Evolutionary conservation across 192 early-diverging fungal genomes (phyloP).

Genomic region (Linnemannia exigua): DNA sequence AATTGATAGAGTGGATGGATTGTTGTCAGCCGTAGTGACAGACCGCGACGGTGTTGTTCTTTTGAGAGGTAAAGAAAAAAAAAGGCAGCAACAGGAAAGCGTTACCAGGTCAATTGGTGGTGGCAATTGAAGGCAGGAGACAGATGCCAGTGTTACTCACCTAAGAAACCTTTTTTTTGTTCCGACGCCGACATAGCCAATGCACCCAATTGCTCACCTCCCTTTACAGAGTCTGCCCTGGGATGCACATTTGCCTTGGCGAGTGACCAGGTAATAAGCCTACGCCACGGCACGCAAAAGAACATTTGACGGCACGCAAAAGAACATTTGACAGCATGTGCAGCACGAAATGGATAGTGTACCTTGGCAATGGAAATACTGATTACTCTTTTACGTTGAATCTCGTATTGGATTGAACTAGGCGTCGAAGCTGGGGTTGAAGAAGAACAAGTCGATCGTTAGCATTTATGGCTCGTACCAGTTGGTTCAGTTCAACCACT

Average conservation of each 20-base stretch:
- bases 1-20: conserved; percentile 51
- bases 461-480: conserved; percentile 70
- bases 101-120: neutral
- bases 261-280: conserved; percentile 72
- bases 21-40: conserved; percentile 69
- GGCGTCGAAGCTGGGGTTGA: conserved; percentile 75
- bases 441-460: conserved; percentile 71
- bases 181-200: conserved; percentile 35
- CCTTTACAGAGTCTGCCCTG: conserved; percentile 65
- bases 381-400: neutral
- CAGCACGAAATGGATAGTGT: no score
- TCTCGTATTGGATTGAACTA: conserved; percentile 14
- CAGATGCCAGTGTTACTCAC: neutral
- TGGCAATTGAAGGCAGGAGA: neutral
- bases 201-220: conserved; percentile 56
- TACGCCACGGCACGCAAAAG: neutral
- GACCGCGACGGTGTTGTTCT: conserved; percentile 75
- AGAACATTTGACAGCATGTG: no score
- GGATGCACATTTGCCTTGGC: conserved; percentile 72
- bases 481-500: conserved; percentile 73
- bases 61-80: conserved; percentile 59
- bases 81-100: conserved; percentile 2
- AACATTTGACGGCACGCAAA: neutral
- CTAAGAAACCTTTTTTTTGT: neutral
- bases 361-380: no score